phyloP scores from a whole-genome alignment of 805 yeast genomes.

The Ogataea saltuana region DNA sequence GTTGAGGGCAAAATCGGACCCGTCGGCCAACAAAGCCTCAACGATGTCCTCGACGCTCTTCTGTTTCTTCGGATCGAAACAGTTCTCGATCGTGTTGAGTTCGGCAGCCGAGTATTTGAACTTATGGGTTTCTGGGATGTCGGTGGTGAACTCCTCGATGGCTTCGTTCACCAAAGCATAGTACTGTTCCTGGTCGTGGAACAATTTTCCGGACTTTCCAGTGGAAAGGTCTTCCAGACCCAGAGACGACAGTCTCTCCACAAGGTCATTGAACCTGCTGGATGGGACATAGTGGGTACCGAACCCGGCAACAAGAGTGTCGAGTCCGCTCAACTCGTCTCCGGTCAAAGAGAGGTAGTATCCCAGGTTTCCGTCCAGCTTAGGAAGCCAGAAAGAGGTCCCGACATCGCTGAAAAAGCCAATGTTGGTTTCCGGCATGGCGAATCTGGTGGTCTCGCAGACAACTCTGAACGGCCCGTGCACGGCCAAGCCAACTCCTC shows the following conservation, averaged over 20 bases:
- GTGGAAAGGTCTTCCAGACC: conserved; percentile 34
- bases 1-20: conserved; percentile 63
- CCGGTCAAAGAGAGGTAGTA: conserved; percentile 87
- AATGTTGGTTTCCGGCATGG: conserved; percentile 98
- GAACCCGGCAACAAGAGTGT: conserved; percentile 78
- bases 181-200: conserved; percentile 37
- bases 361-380: conserved; percentile 80
- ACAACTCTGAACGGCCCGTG: conserved; percentile 93
- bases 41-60: conserved; percentile 55
- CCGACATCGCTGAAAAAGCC: conserved; percentile 98
- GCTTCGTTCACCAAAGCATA: conserved; percentile 65
- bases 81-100: conserved; percentile 62
- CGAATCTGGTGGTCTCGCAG: conserved; percentile 86
- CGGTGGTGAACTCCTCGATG: conserved; percentile 76
- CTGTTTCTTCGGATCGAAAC: conserved; percentile 52
- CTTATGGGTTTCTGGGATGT: conserved; percentile 60
- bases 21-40: conserved; percentile 50
- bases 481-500: conserved; percentile 90
- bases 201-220: conserved; percentile 19
- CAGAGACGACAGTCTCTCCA: conserved; percentile 64
- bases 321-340: conserved; percentile 71
- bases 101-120: conserved; percentile 59
- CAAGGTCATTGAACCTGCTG: conserved; percentile 59
- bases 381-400: conserved; percentile 83
- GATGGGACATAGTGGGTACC: conserved; percentile 89